Base-by-base conservation (phyloP, 1,284 basidiomycete genomes). In the Moesziomyces aphidis region DNA sequence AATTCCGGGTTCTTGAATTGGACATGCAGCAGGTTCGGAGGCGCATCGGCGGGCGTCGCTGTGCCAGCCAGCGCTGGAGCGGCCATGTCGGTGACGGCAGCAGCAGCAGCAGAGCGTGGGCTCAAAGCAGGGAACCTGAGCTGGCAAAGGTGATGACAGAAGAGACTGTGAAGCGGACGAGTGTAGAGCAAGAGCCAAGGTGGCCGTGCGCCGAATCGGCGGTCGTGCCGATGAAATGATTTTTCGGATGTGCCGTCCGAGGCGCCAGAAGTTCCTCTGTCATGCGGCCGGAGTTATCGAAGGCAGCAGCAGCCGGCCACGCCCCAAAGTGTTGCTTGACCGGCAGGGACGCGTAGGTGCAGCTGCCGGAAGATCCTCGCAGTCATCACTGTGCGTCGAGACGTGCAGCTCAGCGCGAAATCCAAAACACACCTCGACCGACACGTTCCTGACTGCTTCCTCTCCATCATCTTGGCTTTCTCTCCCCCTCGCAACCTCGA, bases 1-100 rank as follows among this genome's bases (percentile, higher is more conserved):
- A 61, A 74, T 58, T 80, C 80, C 19, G 80, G 80, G 46, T 82
- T 78, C 54, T 80, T 80, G 67, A 77, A 82, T 34, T 80, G 78
- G 28, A 80, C 67, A 43, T 77, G 73, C 43, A 79, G 70, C 6
- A 77, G 77, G 63, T 76, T 69, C 21, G 55, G 49, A 5, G 76
- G 34, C 24, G 65, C 43, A 3, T 60, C 61, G n/a, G 53, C 3
- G 22, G 69, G 49, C 22, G 50, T n/a, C 28, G 46, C 36, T 22
- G 23, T 9, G 24, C 42, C 44, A 11, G 55, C 55, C 15, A 28
- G 22, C 15, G 45, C 44, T 22, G 42, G 39, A 24, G 44, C 55
- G 11, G 55, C 26, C 55, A 56, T 56, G 21, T 28, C 44, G 44
- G 17, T 13, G 17, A 11, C 34, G 13, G 7, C 39, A 42, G 39